phyloP scores from a whole-genome alignment of 179 eudicot genomes.

The Drosera spatulata region DNA sequence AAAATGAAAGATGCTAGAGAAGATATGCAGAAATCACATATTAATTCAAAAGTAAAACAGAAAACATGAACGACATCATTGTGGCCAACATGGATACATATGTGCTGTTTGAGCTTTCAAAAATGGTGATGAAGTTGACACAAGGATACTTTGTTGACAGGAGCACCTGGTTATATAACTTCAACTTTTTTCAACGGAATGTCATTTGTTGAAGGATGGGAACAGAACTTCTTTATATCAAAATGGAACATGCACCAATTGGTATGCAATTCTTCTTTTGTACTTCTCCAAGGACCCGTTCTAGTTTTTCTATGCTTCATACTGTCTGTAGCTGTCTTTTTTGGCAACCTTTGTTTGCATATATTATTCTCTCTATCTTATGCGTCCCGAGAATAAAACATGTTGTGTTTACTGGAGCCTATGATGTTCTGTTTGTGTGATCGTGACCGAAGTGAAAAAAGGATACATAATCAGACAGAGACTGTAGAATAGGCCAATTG shows the following conservation, averaged over 20 bases:
- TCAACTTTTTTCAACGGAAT: conserved; percentile 84
- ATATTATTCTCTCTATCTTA: background rate
- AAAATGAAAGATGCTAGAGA: too few species aligned
- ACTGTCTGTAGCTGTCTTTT: background rate
- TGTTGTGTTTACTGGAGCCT: background rate
- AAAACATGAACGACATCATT: too few species aligned
- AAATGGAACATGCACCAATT: conserved; percentile 99
- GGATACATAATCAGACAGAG: too few species aligned
- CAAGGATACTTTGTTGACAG: conserved; percentile 25
- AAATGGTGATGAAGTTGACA: too few species aligned
- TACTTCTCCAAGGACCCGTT: background rate
- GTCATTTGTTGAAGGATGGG: conserved; percentile 97
- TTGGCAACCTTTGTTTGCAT: background rate
- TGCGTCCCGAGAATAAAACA: background rate
- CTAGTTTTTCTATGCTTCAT: background rate
- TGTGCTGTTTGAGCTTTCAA: too few species aligned
- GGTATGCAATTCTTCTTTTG: conserved; percentile 34
- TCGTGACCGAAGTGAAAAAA: too few species aligned
- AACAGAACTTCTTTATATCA: conserved; percentile 84
- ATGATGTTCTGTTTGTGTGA: background rate
- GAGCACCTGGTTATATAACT: conserved; percentile 95
- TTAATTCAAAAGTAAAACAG: too few species aligned
- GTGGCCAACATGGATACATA: too few species aligned
- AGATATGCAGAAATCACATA: too few species aligned
- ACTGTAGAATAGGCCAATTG: too few species aligned